phyloP scores from a whole-genome alignment of 352 stramenopile species.

The Pythium pectinolyticum region DNA sequence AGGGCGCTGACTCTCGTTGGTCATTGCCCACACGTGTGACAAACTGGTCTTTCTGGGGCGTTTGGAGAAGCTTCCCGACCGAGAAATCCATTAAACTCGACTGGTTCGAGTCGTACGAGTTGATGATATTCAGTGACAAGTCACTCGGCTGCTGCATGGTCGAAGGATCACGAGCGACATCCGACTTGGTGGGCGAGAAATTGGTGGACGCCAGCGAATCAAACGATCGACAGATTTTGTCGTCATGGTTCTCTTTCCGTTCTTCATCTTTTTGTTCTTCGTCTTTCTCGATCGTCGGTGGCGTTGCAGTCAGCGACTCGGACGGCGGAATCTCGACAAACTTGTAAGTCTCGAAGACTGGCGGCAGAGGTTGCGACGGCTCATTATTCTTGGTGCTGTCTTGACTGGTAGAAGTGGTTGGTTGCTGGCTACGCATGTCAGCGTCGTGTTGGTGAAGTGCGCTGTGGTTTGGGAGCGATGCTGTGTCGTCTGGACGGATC shows the following conservation, averaged over 20 bases:
- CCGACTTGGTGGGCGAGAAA: constrained; percentile 3
- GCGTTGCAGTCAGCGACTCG: background rate
- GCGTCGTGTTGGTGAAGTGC: no score
- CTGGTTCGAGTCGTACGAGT: constrained; percentile 34
- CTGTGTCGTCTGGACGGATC: no score
- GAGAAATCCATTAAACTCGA: constrained; percentile 25
- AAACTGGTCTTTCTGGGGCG: background rate
- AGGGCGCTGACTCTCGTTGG: background rate
- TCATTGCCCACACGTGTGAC: background rate
- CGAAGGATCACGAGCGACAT: background rate
- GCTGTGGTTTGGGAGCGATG: no score
- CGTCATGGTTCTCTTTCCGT: background rate
- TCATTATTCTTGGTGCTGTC: background rate
- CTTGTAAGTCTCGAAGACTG: constrained; percentile 5
- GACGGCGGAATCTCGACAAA: constrained; percentile 7
- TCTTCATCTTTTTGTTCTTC: background rate
- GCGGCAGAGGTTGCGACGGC: background rate
- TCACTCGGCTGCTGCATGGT: constrained; percentile 10
- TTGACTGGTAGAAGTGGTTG: background rate
- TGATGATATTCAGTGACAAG: constrained; percentile 29
- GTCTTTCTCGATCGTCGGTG: background rate
- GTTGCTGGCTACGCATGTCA: background rate
- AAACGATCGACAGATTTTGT: background rate
- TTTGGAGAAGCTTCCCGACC: constrained; percentile 21
- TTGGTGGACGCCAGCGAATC: background rate